Base-by-base conservation (phyloP, 352 stramenopile species). In the Globisporangium viniferum region DNA sequence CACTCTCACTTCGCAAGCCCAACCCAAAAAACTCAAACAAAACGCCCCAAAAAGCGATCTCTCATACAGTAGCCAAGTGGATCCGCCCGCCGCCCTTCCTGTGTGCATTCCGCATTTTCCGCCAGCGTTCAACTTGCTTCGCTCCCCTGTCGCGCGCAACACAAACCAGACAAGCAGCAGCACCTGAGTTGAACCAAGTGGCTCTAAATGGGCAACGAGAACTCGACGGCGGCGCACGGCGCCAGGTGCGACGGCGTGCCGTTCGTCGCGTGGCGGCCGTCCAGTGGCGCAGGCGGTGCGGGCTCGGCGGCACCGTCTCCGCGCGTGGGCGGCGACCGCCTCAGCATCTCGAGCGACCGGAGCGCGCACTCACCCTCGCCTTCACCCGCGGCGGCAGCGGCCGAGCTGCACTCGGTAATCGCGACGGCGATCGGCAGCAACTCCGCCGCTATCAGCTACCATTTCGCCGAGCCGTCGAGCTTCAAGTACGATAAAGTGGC, bases 381-480 rank as follows among this genome's bases (percentile, higher is more conserved):
- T 9, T 46, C 41, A 65, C 67, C 67, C 64, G 48, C 56, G 53
- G 44, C n/a, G 27, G 53, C 59, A 51, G 44, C 44, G 1, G 44
- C 44, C 22, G 44, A 51, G 44, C 44, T 51, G 44, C 44, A 51
- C 44, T 51, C 44, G 18, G 18, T 51, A 18, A 51, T 51, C 2
- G 18, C 18, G 44, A 51, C 44, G 6, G 18, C 44, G 44, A 62
- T 57, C 27, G 59, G 24, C 58, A 69, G 61, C 59, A 48, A 36
- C 69, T 60, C 1, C 29, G 67, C 20, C 64, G 62, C 61, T 1
- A 63, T 44, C 24, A 78, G 72, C 27, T 89, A 86, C 66, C 87
- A 94, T 68, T 95, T 95, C 66, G 88, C 88, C 31, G 88, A 95
- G 72, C 82, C 86, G 1, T 92, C 86, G 31, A 92, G 88, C 73